Evolutionary conservation across 2,329 filamentous ascomycete genomes (phyloP), one percentile per base, ranked within the genome.

Genomic region (Clarireedia paspali): DNA sequence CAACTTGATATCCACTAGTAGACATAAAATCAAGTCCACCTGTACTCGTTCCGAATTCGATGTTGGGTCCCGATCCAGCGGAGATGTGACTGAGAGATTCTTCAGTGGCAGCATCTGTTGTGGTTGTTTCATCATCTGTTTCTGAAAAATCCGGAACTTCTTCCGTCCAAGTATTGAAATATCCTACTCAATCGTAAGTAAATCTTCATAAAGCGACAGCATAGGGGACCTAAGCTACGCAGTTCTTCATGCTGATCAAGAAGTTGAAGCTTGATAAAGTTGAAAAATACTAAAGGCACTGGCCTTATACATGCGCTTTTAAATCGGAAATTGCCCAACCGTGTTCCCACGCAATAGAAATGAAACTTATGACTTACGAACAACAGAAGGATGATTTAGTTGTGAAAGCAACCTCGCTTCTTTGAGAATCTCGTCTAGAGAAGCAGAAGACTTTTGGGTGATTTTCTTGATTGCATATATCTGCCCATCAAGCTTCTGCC

Each of bases 391-490:
- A 70, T 97, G 92, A 65, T 95, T 96, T 56, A 99, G 80, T 58
- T 90, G 84, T n/a, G 92, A 95, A 15, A 99, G 77, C 7, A 97
- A 74, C 68, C 91, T 87, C 42, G 96, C 92, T 70, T 94, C 89
- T 54, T 88, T 90, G 26, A 92, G 70, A 12, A 91, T 85, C 67
- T 96, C 88, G 0, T 88, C 91, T 40, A 97, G 76, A 57, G 88
- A 89, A 57, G 85, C 80, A 26, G 87, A 81, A 1, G 89, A 89
- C 51, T 86, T 85, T 63, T 94, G 89, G 1, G 85, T 89, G 59
- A 99, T 94, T 70, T 97, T 96, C 71, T 99, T 99, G 68, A 99
- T 89, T 17, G 94, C 94, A 71, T 97, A 99, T 45, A 95, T 86
- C 57, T 91, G 88, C 0, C 89, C 89, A 68, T 97, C 94, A 4